Conservation (phyloP, 2,329 filamentous ascomycete species). For the Knoxdaviesia capensis region DNA sequence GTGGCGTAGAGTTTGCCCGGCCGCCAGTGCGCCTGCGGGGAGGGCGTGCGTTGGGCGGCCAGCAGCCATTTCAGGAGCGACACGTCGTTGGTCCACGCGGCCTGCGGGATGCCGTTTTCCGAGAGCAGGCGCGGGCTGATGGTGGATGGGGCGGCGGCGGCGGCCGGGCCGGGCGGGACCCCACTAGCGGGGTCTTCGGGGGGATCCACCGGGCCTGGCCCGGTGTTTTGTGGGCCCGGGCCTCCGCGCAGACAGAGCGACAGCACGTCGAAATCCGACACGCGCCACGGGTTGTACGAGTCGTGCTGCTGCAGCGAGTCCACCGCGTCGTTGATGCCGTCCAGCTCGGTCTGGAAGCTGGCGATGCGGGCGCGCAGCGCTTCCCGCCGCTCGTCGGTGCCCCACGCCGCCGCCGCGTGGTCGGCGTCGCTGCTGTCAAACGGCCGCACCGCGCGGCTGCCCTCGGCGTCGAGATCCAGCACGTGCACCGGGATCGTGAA, state of each 20-base stretch:
- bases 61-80: constrained; percentile 17
- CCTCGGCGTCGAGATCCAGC: constrained; percentile 31
- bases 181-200: too few relatives aligned
- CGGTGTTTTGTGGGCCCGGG: background rate
- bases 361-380: too few relatives aligned
- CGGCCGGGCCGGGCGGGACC: too few relatives aligned
- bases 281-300: constrained; percentile 13
- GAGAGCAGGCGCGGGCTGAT: constrained; percentile 3
- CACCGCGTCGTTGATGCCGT: too few relatives aligned
- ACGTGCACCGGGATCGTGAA: constrained; percentile 21
- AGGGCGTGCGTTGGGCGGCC: background rate
- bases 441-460: constrained; percentile 20
- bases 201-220: constrained; percentile 1
- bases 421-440: constrained; percentile 17
- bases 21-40: too few relatives aligned
- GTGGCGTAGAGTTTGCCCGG: too few relatives aligned
- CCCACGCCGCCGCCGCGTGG: constrained; percentile 12
- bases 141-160: too few relatives aligned
- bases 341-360: too few relatives aligned
- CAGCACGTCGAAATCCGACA: constrained; percentile 22
- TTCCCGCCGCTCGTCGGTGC: constrained; percentile 3
- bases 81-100: constrained; percentile 11
- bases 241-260: constrained; percentile 15
- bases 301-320: too few relatives aligned
- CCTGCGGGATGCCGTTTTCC: constrained; percentile 13